Evolutionary conservation across 441 rosid species (phyloP).

Genomic region (Erodium moschatum): DNA sequence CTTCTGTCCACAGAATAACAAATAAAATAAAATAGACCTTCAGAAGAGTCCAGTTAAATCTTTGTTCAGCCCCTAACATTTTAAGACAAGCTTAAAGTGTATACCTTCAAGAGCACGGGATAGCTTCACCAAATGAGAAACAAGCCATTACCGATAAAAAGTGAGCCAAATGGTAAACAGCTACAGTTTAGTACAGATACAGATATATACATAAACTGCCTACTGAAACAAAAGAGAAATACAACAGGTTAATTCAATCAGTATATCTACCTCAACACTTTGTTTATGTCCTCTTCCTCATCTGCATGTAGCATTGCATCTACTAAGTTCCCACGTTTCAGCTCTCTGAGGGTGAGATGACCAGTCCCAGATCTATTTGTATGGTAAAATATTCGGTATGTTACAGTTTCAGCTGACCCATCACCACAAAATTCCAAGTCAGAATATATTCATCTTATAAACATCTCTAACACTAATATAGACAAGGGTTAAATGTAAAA

Average conservation of each 20-base stretch:
- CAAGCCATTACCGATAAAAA: neutral
- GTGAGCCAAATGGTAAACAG: neutral
- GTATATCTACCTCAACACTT: slow-evolving; percentile 69
- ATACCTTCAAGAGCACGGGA: neutral
- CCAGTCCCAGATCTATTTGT: slow-evolving; percentile 84
- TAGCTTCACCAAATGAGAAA: neutral
- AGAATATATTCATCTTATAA: neutral
- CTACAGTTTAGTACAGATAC: neutral
- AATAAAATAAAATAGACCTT: neutral
- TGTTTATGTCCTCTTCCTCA: slow-evolving; percentile 96
- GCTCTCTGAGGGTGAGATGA: slow-evolving; percentile 73
- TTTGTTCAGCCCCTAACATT: neutral
- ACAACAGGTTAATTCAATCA: slow-evolving; percentile 3
- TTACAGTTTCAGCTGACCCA: slow-evolving; percentile 89
- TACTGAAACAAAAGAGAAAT: neutral
- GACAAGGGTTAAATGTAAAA: too few relatives aligned
- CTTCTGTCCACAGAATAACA: neutral
- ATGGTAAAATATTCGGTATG: slow-evolving; percentile 88
- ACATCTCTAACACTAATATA: neutral
- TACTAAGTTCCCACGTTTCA: slow-evolving; percentile 74
- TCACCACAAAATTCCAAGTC: slow-evolving; percentile 24
- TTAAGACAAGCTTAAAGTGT: slow-evolving; percentile 10
- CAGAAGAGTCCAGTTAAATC: neutral
- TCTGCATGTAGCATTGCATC: slow-evolving; percentile 86
- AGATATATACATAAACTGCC: neutral